Evolutionary conservation across 2,329 filamentous ascomycete species (phyloP), one percentile per base, ranked within the genome.

Genomic region (Cladorrhinum sp.): DNA sequence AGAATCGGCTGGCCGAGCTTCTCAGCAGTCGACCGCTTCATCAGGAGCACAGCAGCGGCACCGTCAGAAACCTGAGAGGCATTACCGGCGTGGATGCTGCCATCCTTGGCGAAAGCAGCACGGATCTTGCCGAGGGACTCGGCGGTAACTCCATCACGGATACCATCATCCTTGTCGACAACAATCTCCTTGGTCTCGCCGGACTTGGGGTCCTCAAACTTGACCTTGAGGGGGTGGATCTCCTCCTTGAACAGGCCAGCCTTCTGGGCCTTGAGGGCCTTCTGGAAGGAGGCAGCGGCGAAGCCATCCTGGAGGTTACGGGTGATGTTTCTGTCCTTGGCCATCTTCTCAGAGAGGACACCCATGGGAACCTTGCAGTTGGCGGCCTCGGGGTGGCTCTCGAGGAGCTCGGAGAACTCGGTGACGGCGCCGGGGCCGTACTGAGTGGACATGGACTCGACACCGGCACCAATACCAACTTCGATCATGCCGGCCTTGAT

Each of bases 321-420:
- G 60, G 80, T 72, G 72, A 98, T 85, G 62, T 83, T 81, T 70
- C 89, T 86, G 74, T 92, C 92, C 77, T 92, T 90, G 68, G 94
- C 95, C 94, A 98, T 97, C 72, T 94, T 77, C 78, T 99, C 95
- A 26, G 92, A 96, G 55, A 98, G 82, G 10, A 92, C 85, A 69
- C 94, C 94, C 95, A 98, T 98, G 74, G 92, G 88, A 2, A 98
- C 94, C 80, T 96, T 97, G 87, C 95, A 99, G 84, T 97, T 96
- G 71, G 90, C 90, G 23, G 93, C 85, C 73, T 95, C 89, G 66
- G 86, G 83, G 80, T 94, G 84, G 70, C 80, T 84, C 73, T 97
- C 91, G 65, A 98, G 86, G 57, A 91, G 84, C 55, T 96, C 91
- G 28, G 91, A 95, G 83, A 98, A 97, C 77, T 98, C 95, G 64